Percentiles rank a stretch among this genome's conserved stretches.
Evolutionary conservation across 768 basidiomycete species (phyloP).

Genomic region (Mycena epipterygia): DNA sequence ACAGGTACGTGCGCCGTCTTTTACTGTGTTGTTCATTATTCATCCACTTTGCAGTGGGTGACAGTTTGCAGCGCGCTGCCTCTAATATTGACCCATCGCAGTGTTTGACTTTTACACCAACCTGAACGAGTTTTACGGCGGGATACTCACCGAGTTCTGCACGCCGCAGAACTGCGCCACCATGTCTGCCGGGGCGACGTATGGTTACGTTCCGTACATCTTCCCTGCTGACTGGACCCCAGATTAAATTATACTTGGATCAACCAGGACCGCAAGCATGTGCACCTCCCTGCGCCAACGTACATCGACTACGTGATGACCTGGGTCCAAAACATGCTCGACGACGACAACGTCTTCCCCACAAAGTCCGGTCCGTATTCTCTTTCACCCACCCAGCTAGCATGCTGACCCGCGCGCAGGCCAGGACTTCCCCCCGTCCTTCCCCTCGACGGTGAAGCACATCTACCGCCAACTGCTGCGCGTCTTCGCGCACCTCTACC

Average conservation of each 20-base stretch:
- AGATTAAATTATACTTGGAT: conserved; percentile 99
- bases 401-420: conserved; percentile 65
- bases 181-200: conserved; percentile 95
- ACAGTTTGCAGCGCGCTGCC: conserved; percentile 2
- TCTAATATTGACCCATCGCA: conserved; percentile 47
- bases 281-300: conserved; percentile 93
- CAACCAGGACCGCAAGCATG: conserved; percentile 93
- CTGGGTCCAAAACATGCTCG: conserved; percentile 95
- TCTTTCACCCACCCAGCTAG: conserved; percentile 66
- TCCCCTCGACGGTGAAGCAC: conserved; percentile 92
- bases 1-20: conserved; percentile 38
- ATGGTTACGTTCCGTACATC: conserved; percentile 43
- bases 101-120: conserved; percentile 99
- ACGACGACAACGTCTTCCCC: conserved; percentile 94
- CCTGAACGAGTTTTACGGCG: conserved; percentile 97
- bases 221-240: conserved; percentile 8
- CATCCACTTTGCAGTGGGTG: conserved; percentile 63
- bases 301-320: conserved; percentile 99
- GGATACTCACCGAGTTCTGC: conserved; percentile 94
- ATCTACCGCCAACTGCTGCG: conserved; percentile 97
- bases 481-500: conserved; percentile 97
- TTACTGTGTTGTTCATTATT: background rate
- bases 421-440: conserved; percentile 89
- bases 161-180: conserved; percentile 90
- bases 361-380: conserved; percentile 89